A percentile compares a stretch with the other conserved stretches of the same genome.
These are phyloP conservation scores for Paecilomyces formosus DNA, from an alignment of 2,329 filamentous ascomycete genomes.

Conservation along the genomic window DNA sequence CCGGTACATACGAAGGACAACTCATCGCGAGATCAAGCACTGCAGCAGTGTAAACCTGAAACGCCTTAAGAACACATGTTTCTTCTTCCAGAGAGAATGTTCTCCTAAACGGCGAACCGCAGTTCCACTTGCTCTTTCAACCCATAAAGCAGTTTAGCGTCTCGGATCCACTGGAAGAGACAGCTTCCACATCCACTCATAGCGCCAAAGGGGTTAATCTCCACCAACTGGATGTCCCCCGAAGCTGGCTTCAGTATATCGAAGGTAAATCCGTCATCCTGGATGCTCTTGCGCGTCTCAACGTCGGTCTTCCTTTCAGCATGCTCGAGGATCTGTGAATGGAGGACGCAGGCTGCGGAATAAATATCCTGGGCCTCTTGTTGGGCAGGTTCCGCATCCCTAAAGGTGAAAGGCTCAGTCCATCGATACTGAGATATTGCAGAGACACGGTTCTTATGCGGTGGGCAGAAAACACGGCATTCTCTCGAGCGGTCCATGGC, in stretches of 20 bases:
- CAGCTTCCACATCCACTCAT: conserved; percentile 39
- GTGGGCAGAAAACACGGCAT: conserved; percentile 40
- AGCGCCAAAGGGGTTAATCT: conserved; percentile 41
- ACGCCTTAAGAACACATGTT: background rate
- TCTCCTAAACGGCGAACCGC: conserved; percentile 10
- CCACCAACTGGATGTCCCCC: conserved; percentile 26
- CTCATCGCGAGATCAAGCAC: background rate
- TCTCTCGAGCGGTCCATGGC: conserved; percentile 32
- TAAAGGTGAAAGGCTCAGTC: conserved; percentile 25
- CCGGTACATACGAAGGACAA: background rate
- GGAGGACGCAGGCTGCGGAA: conserved; percentile 12
- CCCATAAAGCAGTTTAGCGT: conserved; percentile 32
- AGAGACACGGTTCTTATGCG: conserved; percentile 22
- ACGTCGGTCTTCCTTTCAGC: conserved; percentile 11
- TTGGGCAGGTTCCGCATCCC: conserved; percentile 3
- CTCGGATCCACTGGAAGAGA: conserved; percentile 40
- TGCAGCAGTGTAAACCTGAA: background rate
- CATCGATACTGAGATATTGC: conserved; percentile 38
- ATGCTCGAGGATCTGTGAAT: conserved; percentile 19
- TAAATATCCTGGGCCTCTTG: conserved; percentile 11
- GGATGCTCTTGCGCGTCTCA: conserved; percentile 19
- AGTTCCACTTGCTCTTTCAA: conserved; percentile 22
- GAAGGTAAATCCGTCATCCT: conserved; percentile 35
- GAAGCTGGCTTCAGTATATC: conserved; percentile 34
- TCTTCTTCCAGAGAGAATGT: background rate